A percentile compares a stretch with the other conserved stretches of the same genome.
phyloP scores from a whole-genome alignment of 192 early-diverging fungal genomes.

The Radiomyces spectabilis region DNA sequence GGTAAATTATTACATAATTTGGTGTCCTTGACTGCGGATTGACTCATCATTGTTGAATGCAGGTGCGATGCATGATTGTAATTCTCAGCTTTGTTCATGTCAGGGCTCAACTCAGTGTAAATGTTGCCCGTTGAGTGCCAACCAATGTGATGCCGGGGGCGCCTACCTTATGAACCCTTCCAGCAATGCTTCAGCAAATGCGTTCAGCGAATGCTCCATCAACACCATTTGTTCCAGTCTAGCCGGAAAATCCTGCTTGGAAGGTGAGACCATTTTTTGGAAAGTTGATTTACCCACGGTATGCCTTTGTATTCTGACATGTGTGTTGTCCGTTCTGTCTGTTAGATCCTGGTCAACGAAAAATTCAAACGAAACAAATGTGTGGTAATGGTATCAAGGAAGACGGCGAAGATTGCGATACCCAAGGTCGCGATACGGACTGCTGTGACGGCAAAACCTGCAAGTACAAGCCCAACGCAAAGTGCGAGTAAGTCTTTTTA shows the following conservation, averaged over 20 bases:
- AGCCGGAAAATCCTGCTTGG: slow-evolving; percentile 17
- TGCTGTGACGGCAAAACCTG: slow-evolving; percentile 85
- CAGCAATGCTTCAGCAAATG: slow-evolving; percentile 49
- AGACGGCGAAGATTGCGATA: slow-evolving; percentile 88
- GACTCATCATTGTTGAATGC: neutral
- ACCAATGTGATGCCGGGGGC: slow-evolving; percentile 56
- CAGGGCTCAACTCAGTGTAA: slow-evolving; percentile 29
- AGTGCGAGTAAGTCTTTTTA: slow-evolving; percentile 57
- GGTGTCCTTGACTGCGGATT: neutral
- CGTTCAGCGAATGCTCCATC: slow-evolving; percentile 64
- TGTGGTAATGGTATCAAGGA: slow-evolving; percentile 96
- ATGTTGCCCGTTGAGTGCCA: slow-evolving; percentile 67
- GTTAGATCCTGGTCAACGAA: slow-evolving; percentile 29
- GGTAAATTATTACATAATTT: slow-evolving; percentile 19
- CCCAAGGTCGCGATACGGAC: slow-evolving; percentile 66
- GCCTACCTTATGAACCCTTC: slow-evolving; percentile 73
- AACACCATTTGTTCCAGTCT: slow-evolving; percentile 41
- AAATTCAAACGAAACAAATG: slow-evolving; percentile 52
- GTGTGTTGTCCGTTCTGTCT: neutral
- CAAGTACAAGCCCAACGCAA: slow-evolving; percentile 67
- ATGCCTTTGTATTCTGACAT: too few relatives aligned
- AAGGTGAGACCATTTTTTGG: slow-evolving; percentile 6
- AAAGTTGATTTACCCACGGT: neutral
- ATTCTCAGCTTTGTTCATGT: slow-evolving; percentile 51
- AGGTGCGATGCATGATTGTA: slow-evolving; percentile 86